phyloP scores from a whole-genome alignment of 2,329 filamentous ascomycete genomes.

The Thelonectria rubi region DNA sequence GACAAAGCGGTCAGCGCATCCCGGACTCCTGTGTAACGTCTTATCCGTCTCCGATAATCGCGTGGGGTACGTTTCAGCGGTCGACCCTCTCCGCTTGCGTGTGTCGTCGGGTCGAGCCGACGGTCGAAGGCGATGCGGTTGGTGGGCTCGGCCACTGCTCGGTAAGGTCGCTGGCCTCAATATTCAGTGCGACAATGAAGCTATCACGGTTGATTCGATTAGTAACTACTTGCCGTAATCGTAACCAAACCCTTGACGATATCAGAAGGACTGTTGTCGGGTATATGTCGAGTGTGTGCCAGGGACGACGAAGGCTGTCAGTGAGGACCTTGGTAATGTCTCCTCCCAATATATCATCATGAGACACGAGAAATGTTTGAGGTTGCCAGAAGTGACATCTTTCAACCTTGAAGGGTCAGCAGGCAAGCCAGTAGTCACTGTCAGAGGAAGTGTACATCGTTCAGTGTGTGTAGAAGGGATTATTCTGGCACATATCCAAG shows the following conservation, averaged over 20 bases:
- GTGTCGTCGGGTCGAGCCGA: neutral
- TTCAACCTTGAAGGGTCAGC: too few relatives aligned
- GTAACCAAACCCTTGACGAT: neutral
- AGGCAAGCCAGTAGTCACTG: too few relatives aligned
- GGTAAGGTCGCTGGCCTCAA: conserved; percentile 2
- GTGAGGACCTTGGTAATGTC: too few relatives aligned
- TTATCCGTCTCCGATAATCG: conserved; percentile 1
- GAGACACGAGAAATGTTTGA: too few relatives aligned
- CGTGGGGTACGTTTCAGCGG: conserved; percentile 2
- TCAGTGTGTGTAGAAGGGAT: too few relatives aligned
- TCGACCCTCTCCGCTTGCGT: neutral
- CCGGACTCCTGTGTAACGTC: neutral
- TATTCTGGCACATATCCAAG: too few relatives aligned
- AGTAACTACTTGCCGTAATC: neutral
- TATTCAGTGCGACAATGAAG: conserved; percentile 1
- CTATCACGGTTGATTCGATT: neutral
- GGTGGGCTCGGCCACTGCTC: neutral
- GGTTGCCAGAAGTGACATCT: too few relatives aligned
- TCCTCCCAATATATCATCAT: too few relatives aligned
- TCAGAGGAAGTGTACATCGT: too few relatives aligned
- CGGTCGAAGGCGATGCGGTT: conserved; percentile 4
- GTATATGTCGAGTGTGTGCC: neutral
- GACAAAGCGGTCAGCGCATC: conserved; percentile 2
- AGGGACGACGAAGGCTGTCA: too few relatives aligned
- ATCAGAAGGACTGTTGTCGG: neutral